These are phyloP conservation scores for Trichophyton benhamiae DNA, from an alignment of 2,329 filamentous ascomycete species.

Conservation along the genomic window DNA sequence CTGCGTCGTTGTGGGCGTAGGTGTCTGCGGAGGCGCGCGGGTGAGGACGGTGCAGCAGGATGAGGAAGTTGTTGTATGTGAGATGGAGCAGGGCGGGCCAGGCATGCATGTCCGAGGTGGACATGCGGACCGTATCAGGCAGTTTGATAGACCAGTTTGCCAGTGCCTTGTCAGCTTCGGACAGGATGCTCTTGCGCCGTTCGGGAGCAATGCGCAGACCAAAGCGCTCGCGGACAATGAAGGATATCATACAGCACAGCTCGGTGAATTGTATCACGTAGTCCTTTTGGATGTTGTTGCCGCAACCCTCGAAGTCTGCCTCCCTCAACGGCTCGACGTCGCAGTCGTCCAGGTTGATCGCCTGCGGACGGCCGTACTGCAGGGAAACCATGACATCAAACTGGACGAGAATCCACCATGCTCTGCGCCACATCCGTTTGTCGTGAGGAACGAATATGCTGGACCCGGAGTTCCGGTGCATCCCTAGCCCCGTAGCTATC, in stretches of 20 bases:
- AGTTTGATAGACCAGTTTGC: slow-evolving; percentile 33
- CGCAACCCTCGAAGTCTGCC: slow-evolving; percentile 38
- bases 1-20: slow-evolving; percentile 35
- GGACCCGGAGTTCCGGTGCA: slow-evolving; percentile 37
- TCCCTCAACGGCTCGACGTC: slow-evolving; percentile 36
- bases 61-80: slow-evolving; percentile 36
- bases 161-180: slow-evolving; percentile 31
- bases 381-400: slow-evolving; percentile 35
- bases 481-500: slow-evolving; percentile 43
- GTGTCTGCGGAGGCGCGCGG: slow-evolving; percentile 33
- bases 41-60: slow-evolving; percentile 34
- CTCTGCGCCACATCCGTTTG: slow-evolving; percentile 32
- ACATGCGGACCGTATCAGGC: slow-evolving; percentile 30
- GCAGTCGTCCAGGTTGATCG: slow-evolving; percentile 41
- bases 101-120: slow-evolving; percentile 31
- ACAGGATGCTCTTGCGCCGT: slow-evolving; percentile 31
- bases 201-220: slow-evolving; percentile 29
- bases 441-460: slow-evolving; percentile 32
- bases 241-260: slow-evolving; percentile 41
- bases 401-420: slow-evolving; percentile 35
- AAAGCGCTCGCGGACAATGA: slow-evolving; percentile 32
- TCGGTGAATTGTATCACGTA: slow-evolving; percentile 39
- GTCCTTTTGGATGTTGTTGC: slow-evolving; percentile 32
- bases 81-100: slow-evolving; percentile 36
- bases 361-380: slow-evolving; percentile 41